These are phyloP conservation scores for Sporothrix sp. DNA, from an alignment of 2,329 filamentous ascomycete genomes.

Conservation along the genomic window DNA sequence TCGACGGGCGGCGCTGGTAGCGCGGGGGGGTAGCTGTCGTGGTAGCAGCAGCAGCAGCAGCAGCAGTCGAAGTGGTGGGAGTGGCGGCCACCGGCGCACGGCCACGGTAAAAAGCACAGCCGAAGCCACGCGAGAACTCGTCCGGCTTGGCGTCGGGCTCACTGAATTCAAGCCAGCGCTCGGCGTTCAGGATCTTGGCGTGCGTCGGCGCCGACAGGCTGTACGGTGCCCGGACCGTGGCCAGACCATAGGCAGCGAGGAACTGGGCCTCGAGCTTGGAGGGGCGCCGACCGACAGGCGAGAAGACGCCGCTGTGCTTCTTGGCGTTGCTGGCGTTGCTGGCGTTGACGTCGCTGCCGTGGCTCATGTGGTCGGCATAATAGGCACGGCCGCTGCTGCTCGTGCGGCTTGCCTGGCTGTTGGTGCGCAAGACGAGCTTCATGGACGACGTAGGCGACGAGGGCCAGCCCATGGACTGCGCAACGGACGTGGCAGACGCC, in stretches of 20 bases:
- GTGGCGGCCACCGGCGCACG: slow-evolving; percentile 16
- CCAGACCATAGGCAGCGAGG: slow-evolving; percentile 45
- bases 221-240: slow-evolving; percentile 41
- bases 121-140: slow-evolving; percentile 43
- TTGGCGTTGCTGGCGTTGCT: background rate
- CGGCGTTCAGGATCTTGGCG: slow-evolving; percentile 37
- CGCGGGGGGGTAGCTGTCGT: slow-evolving; percentile 6
- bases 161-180: slow-evolving; percentile 45
- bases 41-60: background rate
- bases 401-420: slow-evolving; percentile 7
- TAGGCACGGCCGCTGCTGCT: background rate
- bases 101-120: slow-evolving; percentile 42
- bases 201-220: slow-evolving; percentile 42
- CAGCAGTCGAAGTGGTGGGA: no score
- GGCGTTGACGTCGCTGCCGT: background rate
- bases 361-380: background rate
- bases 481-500: background rate
- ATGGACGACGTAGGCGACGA: slow-evolving; percentile 3
- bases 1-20: slow-evolving; percentile 12
- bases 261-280: slow-evolving; percentile 33
- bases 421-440: background rate
- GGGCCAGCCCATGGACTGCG: slow-evolving; percentile 9
- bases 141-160: slow-evolving; percentile 31
- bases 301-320: slow-evolving; percentile 16
- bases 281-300: slow-evolving; percentile 12